Base-by-base conservation (phyloP, 106 monocot genomes). In the Triglochin maritima region DNA sequence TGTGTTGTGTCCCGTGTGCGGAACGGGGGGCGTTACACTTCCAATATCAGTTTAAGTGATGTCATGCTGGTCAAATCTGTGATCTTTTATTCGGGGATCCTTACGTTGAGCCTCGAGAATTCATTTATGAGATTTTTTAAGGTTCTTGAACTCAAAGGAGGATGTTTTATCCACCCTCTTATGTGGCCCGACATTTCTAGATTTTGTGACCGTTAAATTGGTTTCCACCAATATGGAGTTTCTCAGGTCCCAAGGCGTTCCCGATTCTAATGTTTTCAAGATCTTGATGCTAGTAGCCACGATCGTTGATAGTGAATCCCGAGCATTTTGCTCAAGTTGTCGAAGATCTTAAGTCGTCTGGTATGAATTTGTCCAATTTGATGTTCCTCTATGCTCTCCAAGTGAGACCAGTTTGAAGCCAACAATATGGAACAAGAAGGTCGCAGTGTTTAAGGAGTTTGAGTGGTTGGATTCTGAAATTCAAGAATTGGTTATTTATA, bases 51-150 rank as follows among this genome's bases (percentile, higher is more conserved):
- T 16, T 67, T 67, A 29, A 1, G 13, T 5, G 66, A 44, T 43
- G 6, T 12, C 49, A 29, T 52, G 43, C 49, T 67, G 42, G 9
- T 7, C 6, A 52, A 67, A 4, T 29, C 53, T 29, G 7, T 67
- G 4, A 12, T 17, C 6, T 9, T 9, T 3, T 52, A 50, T 29
- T 52, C 53, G 0, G 6, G 14, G 1, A 3, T 67, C 2, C 13
- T 67, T 42, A 53, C 15, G 9, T 53, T 17, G 4, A 52, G 66
- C 66, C 46, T 67, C 46, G 49, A 53, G 7, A 64, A 64, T 15
- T 46, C 50, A 6, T 12, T 41, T 67, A 8, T 11, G 53, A 5
- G 50, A 29, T 42, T 9, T 67, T 10, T 41, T 29, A 52, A 52
- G 52, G 17, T 41, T 50, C 10, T 11, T 41, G 12, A 9, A 14